Conservation (phyloP, 2,329 filamentous ascomycete genomes). For the Diaporthe ilicicola region DNA sequence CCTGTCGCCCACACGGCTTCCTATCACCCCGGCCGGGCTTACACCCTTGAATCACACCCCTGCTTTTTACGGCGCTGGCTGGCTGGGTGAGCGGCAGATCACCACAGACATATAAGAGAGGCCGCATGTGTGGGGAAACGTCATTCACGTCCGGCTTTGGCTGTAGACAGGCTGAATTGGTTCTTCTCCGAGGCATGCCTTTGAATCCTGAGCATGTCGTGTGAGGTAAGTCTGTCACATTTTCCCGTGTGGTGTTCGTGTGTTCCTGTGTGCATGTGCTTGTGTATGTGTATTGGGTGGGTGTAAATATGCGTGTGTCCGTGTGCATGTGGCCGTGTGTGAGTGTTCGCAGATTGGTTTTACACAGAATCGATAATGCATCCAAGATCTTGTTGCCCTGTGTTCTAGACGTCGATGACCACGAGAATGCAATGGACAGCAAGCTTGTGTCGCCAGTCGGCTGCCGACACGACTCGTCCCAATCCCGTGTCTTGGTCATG, state of each 20-base stretch:
- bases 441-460: neutral
- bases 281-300: no score
- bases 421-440: neutral
- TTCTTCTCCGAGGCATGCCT: neutral
- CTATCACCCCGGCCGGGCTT: constrained; percentile 14
- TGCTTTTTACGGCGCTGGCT: neutral
- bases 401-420: neutral
- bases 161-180: neutral
- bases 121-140: neutral
- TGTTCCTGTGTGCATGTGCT: neutral
- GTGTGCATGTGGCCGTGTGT: neutral
- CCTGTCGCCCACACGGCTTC: neutral
- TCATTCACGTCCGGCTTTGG: neutral
- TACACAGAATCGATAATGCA: constrained; percentile 3
- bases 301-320: neutral
- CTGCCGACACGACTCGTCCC: neutral
- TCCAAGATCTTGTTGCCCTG: neutral
- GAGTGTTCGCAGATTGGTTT: neutral
- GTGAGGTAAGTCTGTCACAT: neutral
- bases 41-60: constrained; percentile 20
- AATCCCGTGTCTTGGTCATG: neutral
- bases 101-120: neutral
- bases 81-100: constrained; percentile 7
- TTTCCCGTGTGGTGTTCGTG: neutral
- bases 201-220: neutral